These are phyloP conservation scores for Exidia glandulosa DNA, from an alignment of 768 basidiomycete genomes.

Conservation along the genomic window DNA sequence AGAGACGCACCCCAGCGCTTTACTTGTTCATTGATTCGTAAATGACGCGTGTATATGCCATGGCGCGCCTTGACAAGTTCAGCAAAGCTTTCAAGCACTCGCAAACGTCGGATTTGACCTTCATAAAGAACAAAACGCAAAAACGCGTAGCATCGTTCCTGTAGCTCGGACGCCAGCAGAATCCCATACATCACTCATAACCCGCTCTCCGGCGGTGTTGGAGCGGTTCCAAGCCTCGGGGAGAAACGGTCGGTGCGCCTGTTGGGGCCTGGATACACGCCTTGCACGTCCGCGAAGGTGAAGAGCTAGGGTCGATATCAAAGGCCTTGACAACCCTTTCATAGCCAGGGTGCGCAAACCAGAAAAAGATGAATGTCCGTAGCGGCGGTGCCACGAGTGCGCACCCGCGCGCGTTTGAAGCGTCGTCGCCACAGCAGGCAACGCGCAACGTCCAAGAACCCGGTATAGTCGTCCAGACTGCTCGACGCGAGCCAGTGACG, in stretches of 20 bases:
- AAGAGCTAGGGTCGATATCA: neutral
- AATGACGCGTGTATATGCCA: neutral
- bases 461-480: too few species aligned
- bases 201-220: neutral
- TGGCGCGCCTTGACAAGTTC: neutral
- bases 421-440: neutral
- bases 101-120: neutral
- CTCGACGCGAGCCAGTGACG: too few species aligned
- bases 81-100: neutral
- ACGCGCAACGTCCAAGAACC: neutral
- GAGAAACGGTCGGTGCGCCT: slow-evolving; percentile 2
- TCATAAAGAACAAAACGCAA: slow-evolving; percentile 4
- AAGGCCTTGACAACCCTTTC: neutral
- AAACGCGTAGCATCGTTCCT: slow-evolving; percentile 8
- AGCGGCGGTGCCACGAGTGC: neutral
- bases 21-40: slow-evolving; percentile 3
- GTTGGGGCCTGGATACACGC: slow-evolving; percentile 6
- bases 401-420: neutral
- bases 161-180: slow-evolving; percentile 12
- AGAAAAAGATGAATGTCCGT: neutral
- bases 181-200: slow-evolving; percentile 20
- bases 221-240: slow-evolving; percentile 2
- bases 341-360: neutral
- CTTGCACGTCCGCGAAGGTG: neutral
- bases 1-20: neutral